Evolutionary conservation across 345 rosid genomes (phyloP), one percentile per base, ranked within the genome.

Genomic region (Leavenworthia alabamica): DNA sequence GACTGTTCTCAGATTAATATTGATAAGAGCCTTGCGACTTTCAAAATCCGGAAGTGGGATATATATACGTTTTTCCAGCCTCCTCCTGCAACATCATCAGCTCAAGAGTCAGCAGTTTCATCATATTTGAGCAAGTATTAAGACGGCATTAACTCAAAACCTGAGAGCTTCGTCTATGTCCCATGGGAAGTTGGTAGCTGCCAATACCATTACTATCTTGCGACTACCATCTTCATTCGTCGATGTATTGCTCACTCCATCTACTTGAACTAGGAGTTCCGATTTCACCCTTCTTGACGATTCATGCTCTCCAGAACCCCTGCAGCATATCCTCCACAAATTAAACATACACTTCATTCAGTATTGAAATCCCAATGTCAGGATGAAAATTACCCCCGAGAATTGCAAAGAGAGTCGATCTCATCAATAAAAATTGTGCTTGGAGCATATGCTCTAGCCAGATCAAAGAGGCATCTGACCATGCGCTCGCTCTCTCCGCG

Each of bases 161-260:
- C 99, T 84, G 61, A 94, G 84, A 8, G 99, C 99, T 79, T 90
- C 95, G 46, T 94, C 99, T 68, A 94, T 94, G 83, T 94, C 99
- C 97, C 99, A 94, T 1, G 99, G 99, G 68, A 90, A 94, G 78
- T 94, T 94, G 54, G 99, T 94, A 29, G 99, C 97, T 33, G 99
- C 97, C 74, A 94, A 78, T 55, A 94, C 99, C 99, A 90, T 94
- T 62, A 94, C 99, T 62, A 94, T 86, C 73, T 94, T 94, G 49
- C 89, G 83, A 66, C 84, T 93, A 29, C 99, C 99, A 64, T 93
- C 97, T 81, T 94, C 99, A 69, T 83, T 83, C 19, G 92, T 87
- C n/a, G 83, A 80, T 56, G 85, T 79, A 73, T 83, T 83, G 80
- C 78, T 94, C 63, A 94, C 99, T 58, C 99, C 99, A 78, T 94